phyloP scores from a whole-genome alignment of 1,284 basidiomycete species.

The Ustilago cynodontis region DNA sequence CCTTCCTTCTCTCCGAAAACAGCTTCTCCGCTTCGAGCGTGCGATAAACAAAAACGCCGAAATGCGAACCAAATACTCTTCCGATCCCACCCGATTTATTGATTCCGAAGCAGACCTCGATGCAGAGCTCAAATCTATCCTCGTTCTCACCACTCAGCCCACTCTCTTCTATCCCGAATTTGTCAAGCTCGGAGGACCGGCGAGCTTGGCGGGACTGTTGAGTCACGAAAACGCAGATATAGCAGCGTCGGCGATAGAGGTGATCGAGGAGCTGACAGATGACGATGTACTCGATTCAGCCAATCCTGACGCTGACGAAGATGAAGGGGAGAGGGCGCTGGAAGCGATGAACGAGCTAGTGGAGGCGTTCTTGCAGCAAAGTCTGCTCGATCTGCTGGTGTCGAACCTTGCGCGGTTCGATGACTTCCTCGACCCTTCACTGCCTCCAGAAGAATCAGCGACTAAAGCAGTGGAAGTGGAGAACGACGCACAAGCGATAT shows the following conservation, averaged over 20 bases:
- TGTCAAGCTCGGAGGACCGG: constrained; percentile 79
- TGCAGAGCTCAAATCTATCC: constrained; percentile 80
- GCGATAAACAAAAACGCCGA: constrained; percentile 93
- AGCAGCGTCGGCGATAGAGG: constrained; percentile 53
- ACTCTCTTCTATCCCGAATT: constrained; percentile 88
- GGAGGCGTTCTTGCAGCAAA: constrained; percentile 76
- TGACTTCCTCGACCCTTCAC: constrained; percentile 29
- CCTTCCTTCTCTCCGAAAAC: constrained; percentile 72
- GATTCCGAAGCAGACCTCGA: constrained; percentile 97
- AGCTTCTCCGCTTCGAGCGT: constrained; percentile 85
- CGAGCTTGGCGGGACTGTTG: constrained; percentile 83
- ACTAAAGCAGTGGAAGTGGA: constrained; percentile 38
- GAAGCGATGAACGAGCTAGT: constrained; percentile 40
- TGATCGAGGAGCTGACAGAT: constrained; percentile 91
- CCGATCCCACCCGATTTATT: constrained; percentile 81
- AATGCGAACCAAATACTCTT: constrained; percentile 76
- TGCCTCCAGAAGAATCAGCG: constrained; percentile 22
- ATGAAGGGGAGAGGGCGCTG: constrained; percentile 2
- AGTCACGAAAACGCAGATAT: constrained; percentile 70
- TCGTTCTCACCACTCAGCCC: constrained; percentile 90
- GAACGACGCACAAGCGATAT: constrained; percentile 59
- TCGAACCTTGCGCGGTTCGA: constrained; percentile 78
- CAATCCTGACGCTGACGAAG: constrained; percentile 73
- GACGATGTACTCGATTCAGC: constrained; percentile 89
- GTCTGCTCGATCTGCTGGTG: constrained; percentile 87